These are phyloP conservation scores for Vigna radiata DNA, from an alignment of 306 rosid genomes.

Conservation along the genomic window DNA sequence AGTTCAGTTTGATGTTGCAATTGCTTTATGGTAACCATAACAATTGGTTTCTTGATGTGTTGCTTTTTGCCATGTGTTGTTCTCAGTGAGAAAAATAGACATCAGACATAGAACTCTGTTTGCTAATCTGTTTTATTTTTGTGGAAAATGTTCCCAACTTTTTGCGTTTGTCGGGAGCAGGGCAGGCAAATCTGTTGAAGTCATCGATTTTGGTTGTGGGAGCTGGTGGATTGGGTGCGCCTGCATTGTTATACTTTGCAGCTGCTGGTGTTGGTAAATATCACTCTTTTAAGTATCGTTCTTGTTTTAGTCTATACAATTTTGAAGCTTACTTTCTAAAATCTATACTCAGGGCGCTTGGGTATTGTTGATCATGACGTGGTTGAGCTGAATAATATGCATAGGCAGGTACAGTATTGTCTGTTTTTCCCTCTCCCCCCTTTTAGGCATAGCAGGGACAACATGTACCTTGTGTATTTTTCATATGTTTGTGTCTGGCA, in stretches of 20 bases:
- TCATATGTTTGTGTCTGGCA: conserved; percentile 7
- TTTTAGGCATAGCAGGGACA: neutral
- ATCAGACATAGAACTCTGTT: neutral
- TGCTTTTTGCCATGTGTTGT: neutral
- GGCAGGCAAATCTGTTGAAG: conserved; percentile 75
- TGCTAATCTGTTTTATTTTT: neutral
- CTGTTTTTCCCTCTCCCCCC: neutral
- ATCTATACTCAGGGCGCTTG: conserved; percentile 63
- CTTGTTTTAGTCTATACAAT: neutral
- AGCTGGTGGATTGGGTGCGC: conserved; percentile 97
- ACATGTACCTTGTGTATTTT: conserved; percentile 5
- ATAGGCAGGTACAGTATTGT: conserved; percentile 73
- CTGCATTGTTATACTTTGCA: conserved; percentile 87
- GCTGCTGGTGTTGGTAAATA: conserved; percentile 88
- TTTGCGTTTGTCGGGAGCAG: conserved; percentile 47
- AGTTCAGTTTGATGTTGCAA: neutral
- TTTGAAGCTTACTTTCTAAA: conserved; percentile 40
- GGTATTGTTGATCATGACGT: conserved; percentile 91
- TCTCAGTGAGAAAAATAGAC: neutral
- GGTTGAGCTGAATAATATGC: conserved; percentile 97
- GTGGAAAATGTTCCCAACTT: neutral
- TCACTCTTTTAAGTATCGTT: neutral
- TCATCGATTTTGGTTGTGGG: conserved; percentile 90
- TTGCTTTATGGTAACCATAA: conserved; percentile 14
- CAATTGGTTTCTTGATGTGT: neutral